These are phyloP conservation scores for Solanum pennellii DNA, from an alignment of 257 asterid species.

Conservation along the genomic window DNA sequence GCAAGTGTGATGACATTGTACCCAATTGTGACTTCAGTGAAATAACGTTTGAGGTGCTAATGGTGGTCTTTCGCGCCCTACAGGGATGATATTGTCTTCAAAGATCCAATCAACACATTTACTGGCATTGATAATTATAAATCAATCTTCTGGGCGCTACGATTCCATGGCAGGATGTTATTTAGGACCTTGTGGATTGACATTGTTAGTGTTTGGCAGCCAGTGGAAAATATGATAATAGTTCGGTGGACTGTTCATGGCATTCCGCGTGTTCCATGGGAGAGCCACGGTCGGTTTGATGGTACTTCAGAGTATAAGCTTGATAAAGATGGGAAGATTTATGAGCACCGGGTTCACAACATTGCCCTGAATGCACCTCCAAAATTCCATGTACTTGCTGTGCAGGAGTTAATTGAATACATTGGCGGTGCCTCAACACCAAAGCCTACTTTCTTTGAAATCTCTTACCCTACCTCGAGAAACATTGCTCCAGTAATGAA, in stretches of 20 bases:
- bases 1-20: not conserved
- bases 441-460: conserved; percentile 78
- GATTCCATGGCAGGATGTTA: conserved; percentile 72
- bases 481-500: conserved; percentile 19
- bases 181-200: conserved; percentile 81
- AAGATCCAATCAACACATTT: conserved; percentile 76
- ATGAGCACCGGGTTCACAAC: conserved; percentile 90
- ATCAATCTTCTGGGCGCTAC: conserved; percentile 74
- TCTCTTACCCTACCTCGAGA: conserved; percentile 24
- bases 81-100: conserved; percentile 84
- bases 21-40: not conserved
- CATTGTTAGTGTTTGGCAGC: conserved; percentile 94
- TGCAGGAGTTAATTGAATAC: conserved; percentile 58
- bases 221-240: conserved; percentile 72
- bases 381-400: conserved; percentile 51
- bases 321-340: conserved; percentile 86
- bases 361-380: conserved; percentile 74
- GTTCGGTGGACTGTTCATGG: conserved; percentile 97
- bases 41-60: not conserved
- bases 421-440: conserved; percentile 79
- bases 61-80: not conserved
- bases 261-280: conserved; percentile 89
- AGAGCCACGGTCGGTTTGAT: conserved; percentile 81
- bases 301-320: conserved; percentile 98
- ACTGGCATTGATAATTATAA: conserved; percentile 77